phyloP scores from a whole-genome alignment of 2,329 filamentous ascomycete genomes.

The Microascus cirrosus region DNA sequence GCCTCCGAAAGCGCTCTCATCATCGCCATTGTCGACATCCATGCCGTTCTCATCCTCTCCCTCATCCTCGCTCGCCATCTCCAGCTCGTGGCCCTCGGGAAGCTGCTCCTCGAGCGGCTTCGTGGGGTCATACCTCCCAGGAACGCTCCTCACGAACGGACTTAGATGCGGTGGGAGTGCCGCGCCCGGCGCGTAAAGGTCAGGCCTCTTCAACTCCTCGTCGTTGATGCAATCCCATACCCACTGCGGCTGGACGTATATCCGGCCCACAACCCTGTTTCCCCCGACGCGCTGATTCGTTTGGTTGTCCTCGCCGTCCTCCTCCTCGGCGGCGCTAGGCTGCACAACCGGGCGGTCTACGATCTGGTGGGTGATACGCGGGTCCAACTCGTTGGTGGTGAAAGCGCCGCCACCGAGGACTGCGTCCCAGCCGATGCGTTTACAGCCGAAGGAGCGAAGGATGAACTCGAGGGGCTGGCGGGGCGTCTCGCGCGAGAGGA shows the following conservation, averaged over 20 bases:
- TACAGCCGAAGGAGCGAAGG: conserved; percentile 88
- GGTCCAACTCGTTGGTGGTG: conserved; percentile 78
- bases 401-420: conserved; percentile 87
- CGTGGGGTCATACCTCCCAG: conserved; percentile 86
- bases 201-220: conserved; percentile 73
- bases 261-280: conserved; percentile 79
- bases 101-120: conserved; percentile 79
- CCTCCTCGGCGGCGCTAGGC: conserved; percentile 37
- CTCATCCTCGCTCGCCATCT: conserved; percentile 48
- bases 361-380: conserved; percentile 89
- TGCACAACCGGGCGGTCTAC: conserved; percentile 78
- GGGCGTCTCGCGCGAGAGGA: conserved; percentile 86
- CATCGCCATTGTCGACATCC: conserved; percentile 38
- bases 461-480: conserved; percentile 86
- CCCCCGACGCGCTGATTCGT: conserved; percentile 44
- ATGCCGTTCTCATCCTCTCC: conserved; percentile 30
- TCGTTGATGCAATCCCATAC: conserved; percentile 96
- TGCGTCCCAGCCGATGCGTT: conserved; percentile 87
- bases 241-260: conserved; percentile 95
- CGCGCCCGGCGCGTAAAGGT: conserved; percentile 82
- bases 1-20: conserved; percentile 27
- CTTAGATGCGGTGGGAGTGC: conserved; percentile 89
- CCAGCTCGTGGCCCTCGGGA: conserved; percentile 71
- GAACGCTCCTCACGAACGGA: conserved; percentile 82
- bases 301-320: conserved; percentile 46